Evolutionary conservation across 2,329 filamentous ascomycete genomes (phyloP).

Genomic region (Neonectria faginata): DNA sequence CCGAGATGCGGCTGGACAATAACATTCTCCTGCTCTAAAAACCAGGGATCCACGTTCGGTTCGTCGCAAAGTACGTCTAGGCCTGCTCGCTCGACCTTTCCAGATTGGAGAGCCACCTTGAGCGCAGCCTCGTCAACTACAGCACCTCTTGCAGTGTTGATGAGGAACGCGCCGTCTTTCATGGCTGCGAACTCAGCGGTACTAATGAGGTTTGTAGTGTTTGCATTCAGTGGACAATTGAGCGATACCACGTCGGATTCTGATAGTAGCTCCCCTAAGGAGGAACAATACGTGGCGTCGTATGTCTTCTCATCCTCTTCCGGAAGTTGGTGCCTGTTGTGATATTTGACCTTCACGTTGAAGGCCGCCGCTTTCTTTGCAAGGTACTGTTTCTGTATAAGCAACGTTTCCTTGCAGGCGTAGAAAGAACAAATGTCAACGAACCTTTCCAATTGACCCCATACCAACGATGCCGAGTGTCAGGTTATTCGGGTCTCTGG

Average conservation of each 20-base stretch:
- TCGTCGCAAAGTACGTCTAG: slow-evolving; percentile 60
- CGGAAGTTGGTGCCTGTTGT: slow-evolving; percentile 52
- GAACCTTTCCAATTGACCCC: slow-evolving; percentile 55
- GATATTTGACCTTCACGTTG: slow-evolving; percentile 55
- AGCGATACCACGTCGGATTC: slow-evolving; percentile 54
- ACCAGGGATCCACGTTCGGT: slow-evolving; percentile 46
- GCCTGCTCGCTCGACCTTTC: slow-evolving; percentile 58
- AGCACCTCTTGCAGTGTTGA: slow-evolving; percentile 63
- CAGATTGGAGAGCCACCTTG: slow-evolving; percentile 56
- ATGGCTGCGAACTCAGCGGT: slow-evolving; percentile 55
- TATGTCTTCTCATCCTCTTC: slow-evolving; percentile 49
- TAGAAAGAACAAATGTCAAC: background rate
- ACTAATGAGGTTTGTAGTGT: slow-evolving; percentile 54
- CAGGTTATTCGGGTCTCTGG: slow-evolving; percentile 54
- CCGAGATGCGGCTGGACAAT: slow-evolving; percentile 58
- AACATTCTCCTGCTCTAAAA: slow-evolving; percentile 40
- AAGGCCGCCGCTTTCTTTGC: slow-evolving; percentile 54
- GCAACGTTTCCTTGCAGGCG: background rate
- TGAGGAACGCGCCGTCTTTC: slow-evolving; percentile 57
- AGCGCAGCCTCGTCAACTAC: slow-evolving; percentile 61
- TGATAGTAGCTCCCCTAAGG: slow-evolving; percentile 53
- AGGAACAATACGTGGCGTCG: slow-evolving; percentile 49
- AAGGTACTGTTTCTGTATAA: slow-evolving; percentile 47
- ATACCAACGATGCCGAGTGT: slow-evolving; percentile 59
- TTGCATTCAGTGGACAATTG: slow-evolving; percentile 52